phyloP scores from a whole-genome alignment of 805 yeast species.

The Myxozyma geophila region DNA sequence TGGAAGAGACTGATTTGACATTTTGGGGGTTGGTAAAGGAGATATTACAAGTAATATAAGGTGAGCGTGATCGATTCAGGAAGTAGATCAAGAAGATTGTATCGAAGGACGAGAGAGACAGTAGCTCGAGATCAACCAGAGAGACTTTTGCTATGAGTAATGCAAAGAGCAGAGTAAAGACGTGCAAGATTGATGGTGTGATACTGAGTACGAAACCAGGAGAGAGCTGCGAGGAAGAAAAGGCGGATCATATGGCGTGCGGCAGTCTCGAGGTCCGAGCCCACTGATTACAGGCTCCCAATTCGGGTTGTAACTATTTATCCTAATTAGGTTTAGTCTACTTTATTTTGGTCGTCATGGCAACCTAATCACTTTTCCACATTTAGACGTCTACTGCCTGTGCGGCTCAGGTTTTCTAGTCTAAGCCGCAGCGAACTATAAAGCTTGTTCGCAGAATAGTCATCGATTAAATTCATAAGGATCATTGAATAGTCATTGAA shows the following conservation, averaged over 20 bases:
- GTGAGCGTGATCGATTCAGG: background rate
- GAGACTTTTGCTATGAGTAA: too few species aligned
- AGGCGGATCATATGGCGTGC: constrained; percentile 1
- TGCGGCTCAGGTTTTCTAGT: constrained; percentile 6
- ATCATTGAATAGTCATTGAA: background rate
- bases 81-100: background rate
- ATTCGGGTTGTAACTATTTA: constrained; percentile 9
- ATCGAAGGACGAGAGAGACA: too few species aligned
- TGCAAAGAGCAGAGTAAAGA: background rate
- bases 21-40: background rate
- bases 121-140: too few species aligned
- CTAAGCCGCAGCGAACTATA: background rate
- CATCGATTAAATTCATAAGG: background rate
- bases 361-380: constrained; percentile 5
- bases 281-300: constrained; percentile 4
- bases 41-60: background rate
- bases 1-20: background rate
- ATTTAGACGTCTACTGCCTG: background rate
- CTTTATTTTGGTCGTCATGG: background rate
- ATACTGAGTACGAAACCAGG: background rate
- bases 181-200: background rate
- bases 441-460: background rate
- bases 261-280: background rate
- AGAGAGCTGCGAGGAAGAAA: background rate
- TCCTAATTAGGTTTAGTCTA: background rate